These are phyloP conservation scores for Colletotrichum tanaceti DNA, from an alignment of 2,329 filamentous ascomycete species.

Conservation along the genomic window DNA sequence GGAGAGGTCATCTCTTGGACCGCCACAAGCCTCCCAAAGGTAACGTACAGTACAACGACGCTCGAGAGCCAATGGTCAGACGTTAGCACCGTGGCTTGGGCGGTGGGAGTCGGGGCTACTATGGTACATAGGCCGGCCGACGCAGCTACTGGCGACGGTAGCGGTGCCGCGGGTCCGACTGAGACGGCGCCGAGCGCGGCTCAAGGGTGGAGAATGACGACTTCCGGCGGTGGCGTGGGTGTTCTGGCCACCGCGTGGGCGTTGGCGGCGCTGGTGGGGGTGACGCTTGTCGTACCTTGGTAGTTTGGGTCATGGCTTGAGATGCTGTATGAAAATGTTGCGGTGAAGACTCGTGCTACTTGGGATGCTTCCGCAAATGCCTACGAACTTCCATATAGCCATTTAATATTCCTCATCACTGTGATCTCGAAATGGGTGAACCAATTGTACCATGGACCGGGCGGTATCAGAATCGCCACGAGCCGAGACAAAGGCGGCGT, in stretches of 20 bases:
- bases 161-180: background rate
- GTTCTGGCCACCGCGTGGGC: background rate
- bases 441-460: too few species aligned
- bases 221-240: background rate
- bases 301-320: too few species aligned
- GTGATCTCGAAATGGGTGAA: background rate
- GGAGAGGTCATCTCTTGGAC: background rate
- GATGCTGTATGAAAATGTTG: too few species aligned
- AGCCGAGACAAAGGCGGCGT: background rate
- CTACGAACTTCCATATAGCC: too few species aligned
- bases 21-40: background rate
- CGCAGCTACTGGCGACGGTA: background rate
- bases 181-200: background rate
- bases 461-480: too few species aligned
- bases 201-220: background rate
- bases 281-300: background rate
- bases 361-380: too few species aligned
- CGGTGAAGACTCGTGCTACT: background rate
- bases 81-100: background rate
- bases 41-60: background rate
- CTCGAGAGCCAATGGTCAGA: background rate
- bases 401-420: too few species aligned
- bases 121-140: conserved; percentile 7
- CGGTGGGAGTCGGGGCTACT: background rate
- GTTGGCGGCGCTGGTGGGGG: background rate